phyloP scores from a whole-genome alignment of 768 basidiomycete genomes.

The Russula foetens region DNA sequence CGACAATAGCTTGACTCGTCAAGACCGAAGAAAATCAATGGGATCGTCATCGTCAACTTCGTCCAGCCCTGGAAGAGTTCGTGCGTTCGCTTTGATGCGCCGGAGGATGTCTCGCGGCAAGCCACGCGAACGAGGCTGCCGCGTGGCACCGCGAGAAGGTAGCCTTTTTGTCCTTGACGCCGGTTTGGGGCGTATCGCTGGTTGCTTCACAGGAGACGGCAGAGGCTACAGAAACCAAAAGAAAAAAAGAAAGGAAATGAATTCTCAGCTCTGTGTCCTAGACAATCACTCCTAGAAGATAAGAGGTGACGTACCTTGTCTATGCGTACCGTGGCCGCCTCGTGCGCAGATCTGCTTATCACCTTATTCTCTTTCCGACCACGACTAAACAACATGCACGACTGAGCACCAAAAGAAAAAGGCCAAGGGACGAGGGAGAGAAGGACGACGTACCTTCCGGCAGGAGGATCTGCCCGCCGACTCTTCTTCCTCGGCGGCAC shows the following conservation, averaged over 20 bases:
- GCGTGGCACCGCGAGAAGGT: background rate
- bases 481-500: background rate
- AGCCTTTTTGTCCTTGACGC: background rate
- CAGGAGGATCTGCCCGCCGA: background rate
- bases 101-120: slow-evolving; percentile 2
- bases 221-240: background rate
- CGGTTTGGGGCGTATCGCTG: background rate
- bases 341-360: background rate
- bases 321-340: background rate
- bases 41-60: slow-evolving; percentile 13
- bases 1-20: background rate
- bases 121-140: background rate
- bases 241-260: background rate
- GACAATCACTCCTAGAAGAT: background rate
- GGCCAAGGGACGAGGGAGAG: no score
- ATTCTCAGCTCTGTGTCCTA: no score
- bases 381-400: background rate
- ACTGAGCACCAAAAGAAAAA: no score
- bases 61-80: background rate
- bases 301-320: background rate
- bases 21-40: slow-evolving; percentile 12
- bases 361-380: slow-evolving; percentile 2
- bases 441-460: background rate
- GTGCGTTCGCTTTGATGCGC: slow-evolving; percentile 3
- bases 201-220: background rate